Base-by-base conservation (phyloP, 805 yeast species). In the Ogataea dorogensis region DNA sequence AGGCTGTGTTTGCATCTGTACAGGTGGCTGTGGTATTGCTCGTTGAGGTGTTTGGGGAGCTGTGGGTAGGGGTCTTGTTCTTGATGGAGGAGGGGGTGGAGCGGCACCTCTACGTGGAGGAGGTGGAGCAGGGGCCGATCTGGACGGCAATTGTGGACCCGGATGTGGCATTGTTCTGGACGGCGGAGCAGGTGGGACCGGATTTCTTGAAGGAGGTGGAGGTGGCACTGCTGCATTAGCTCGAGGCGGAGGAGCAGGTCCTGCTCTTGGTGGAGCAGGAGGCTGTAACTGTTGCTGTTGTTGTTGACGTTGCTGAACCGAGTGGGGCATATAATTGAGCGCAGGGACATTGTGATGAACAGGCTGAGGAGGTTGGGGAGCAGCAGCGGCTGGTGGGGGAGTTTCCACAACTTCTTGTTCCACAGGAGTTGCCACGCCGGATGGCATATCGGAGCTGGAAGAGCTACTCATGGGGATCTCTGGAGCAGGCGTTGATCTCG, bases 11-110 rank as follows among this genome's bases (percentile, higher is more conserved):
- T 33, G 38, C 22, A 6, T 20, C 26, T 31, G 34, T n/a, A n/a
- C n/a, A 4, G 31, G 32, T 2, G 24, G 31, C 24, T 36, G 42
- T 13, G 46, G 42, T 12, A 29, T 24, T 13, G 42, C 25, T 14
- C 31, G 22, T 13, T 16, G 39, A 21, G 34, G 28, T 16, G 28
- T 21, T 24, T 37, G 42, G 5, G 35, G 52, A 31, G 22, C 42
- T 12, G 29, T 44, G 26, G 36, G 51, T 17, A 20, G 28, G 33
- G 41, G 48, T 24, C 19, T 49, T 32, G 20, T 38, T 36, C 58
- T 63, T 4, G 72, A 62, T 9, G 72, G 68, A 19, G 66, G 68
- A n/a, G 70, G 73, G 19, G 69, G 74, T n/a, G 68, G 70, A 16
- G 67, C 70, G 29, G 64, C 63, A 15, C 59, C 54, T 32, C 51